Conservation (phyloP, 371 early-diverging fungal genomes). For the Syncephalastrum monosporum region DNA sequence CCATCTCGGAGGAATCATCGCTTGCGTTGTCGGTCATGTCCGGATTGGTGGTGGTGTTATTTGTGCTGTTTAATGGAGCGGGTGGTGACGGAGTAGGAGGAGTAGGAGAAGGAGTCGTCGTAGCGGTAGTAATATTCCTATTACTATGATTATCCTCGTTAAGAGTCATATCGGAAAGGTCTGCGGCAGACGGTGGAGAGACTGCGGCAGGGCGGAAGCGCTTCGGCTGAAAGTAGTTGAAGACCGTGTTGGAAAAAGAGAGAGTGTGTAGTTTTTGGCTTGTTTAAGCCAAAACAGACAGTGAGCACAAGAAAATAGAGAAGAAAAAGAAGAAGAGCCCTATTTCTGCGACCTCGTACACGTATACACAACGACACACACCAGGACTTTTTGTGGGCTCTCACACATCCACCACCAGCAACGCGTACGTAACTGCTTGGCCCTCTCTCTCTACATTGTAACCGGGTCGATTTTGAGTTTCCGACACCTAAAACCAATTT, state of each 20-base stretch:
- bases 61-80: background rate
- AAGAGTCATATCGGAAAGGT: slow-evolving; percentile 16
- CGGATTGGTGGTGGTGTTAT: slow-evolving; percentile 12
- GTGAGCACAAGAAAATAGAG: slow-evolving; percentile 2
- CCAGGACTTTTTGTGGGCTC: too few species aligned
- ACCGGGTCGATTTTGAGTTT: too few species aligned
- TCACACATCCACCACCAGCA: too few species aligned
- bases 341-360: too few species aligned
- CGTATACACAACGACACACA: too few species aligned
- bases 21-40: slow-evolving; percentile 20
- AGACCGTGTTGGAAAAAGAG: slow-evolving; percentile 19
- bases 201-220: slow-evolving; percentile 15
- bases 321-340: slow-evolving; percentile 1
- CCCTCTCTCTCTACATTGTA: too few species aligned
- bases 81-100: slow-evolving; percentile 7
- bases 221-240: slow-evolving; percentile 18
- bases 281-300: too few species aligned
- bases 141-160: slow-evolving; percentile 4
- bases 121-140: background rate
- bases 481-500: too few species aligned
- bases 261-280: background rate
- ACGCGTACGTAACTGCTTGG: too few species aligned
- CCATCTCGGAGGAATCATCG: slow-evolving; percentile 21
- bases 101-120: too few species aligned
- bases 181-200: slow-evolving; percentile 11